A percentile compares a stretch with the other conserved stretches of the same genome.
Evolutionary conservation across 805 yeast genomes (phyloP).

Genomic region (Suhomyces sp.): DNA sequence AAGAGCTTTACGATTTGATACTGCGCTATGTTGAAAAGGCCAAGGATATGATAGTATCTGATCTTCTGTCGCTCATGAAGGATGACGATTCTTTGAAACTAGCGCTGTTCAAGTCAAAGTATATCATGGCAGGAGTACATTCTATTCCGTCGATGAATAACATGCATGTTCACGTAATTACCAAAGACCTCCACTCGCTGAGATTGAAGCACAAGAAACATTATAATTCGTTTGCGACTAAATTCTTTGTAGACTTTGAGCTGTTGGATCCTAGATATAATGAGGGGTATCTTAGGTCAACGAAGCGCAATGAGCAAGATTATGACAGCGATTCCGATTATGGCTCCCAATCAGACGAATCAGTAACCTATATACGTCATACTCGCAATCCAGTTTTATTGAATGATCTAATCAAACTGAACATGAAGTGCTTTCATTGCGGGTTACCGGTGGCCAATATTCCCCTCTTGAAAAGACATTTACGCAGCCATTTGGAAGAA

Average conservation of each 20-base stretch:
- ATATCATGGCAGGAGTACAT: conserved; percentile 62
- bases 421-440: conserved; percentile 24
- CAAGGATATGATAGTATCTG: conserved; percentile 23
- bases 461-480: conserved; percentile 25
- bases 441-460: conserved; percentile 24
- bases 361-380: not conserved
- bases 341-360: conserved; percentile 3
- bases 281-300: conserved; percentile 1
- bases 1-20: conserved; percentile 24
- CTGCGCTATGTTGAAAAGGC: conserved; percentile 37
- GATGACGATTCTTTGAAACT: conserved; percentile 5
- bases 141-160: conserved; percentile 66
- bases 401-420: conserved; percentile 1
- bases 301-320: conserved; percentile 1
- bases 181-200: conserved; percentile 57
- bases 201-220: conserved; percentile 60
- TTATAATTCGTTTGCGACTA: conserved; percentile 66
- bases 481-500: conserved; percentile 20
- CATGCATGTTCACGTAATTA: conserved; percentile 70
- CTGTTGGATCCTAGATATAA: conserved; percentile 30
- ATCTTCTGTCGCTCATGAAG: conserved; percentile 13
- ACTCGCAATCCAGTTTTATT: conserved; percentile 9
- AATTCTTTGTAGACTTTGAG: conserved; percentile 58
- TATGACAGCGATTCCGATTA: conserved; percentile 10
- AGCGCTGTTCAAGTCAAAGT: conserved; percentile 18